Evolutionary conservation across 2,329 filamentous ascomycete genomes (phyloP), one percentile per base, ranked within the genome.

Genomic region (Penicillium palitans): DNA sequence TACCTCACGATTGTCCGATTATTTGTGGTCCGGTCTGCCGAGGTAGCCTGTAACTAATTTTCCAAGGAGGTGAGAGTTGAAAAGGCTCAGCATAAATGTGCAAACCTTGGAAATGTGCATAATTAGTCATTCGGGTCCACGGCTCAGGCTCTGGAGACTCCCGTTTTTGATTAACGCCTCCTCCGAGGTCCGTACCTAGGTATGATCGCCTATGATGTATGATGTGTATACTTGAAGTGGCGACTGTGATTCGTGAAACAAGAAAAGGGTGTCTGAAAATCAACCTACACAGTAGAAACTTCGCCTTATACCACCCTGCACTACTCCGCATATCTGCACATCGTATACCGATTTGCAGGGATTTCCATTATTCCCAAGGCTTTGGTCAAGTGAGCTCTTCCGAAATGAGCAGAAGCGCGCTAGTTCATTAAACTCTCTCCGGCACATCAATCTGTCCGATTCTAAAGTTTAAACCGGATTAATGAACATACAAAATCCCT

Each of bases 71-170:
- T 45, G 42, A 27, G 27, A 27, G 15, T 10, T 33, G 33, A 27
- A 15, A 15, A 21, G 1, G 13, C 6, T 45, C 10, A 2, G 19
- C 55, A 58, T 54, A 48, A 33, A 13, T 33, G 2, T 33, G 31
- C 12, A 31, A 54, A 21, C 19, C 19, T 21, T 21, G 19, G 19
- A 21, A 58, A 39, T 24, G 1, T 37, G 35, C 58, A 64, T 55
- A 55, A 56, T 64, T 62, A 62, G 52, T 64, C 61, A 48, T 33
- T 35, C 24, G 5, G 24, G 3, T 27, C 24, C 19, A 25, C 17
- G 35, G 15, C 17, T 19, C 35, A 4, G 17, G 7, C 7, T n/a
- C 4, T 17, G 37, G 17, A 17, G 35, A n/a, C 6, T 42, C 13
- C 40, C 13, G 40, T 25, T 8, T 13, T 39, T n/a, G 40, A 42